Base-by-base conservation (phyloP, 495 filamentous ascomycete genomes). In the Hypoxylon cercidicola region DNA sequence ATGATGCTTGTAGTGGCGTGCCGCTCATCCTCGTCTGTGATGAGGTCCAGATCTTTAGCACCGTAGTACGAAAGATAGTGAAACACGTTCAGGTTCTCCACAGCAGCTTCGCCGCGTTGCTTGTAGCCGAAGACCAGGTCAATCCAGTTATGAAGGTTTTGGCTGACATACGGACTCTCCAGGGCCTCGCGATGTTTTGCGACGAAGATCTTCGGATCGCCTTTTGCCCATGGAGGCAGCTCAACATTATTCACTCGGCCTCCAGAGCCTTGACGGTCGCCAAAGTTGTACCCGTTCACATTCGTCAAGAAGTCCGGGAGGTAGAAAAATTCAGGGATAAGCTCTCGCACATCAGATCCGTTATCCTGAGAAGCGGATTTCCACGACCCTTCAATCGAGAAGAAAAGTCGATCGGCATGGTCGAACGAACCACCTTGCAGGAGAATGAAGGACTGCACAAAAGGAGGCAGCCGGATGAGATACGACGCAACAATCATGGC, bases 401-500 rank as follows among this genome's bases (percentile, higher is more conserved):
- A 96, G 77, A 99, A 99, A 11, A 99, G 82, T 37, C 95, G 86
- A 69, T 98, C 96, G 6, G 95, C 90, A 74, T 99, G 95, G 72
- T 99, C 95, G 72, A 98, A 99, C 20, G 79, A 91, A n/a, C 93
- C 93, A 19, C 96, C 95, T 74, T 99, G 95, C 7, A 98, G 83
- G n/a, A 98, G 81, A n/a, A 98, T 84, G 71, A 93, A 98, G 1
- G 96, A 97, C 68, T 97, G 90, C 51, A 97, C 93, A 73, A 98
- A 99, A 0, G 95, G 95, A 62, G 97, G 94, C 11, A 99, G 80
- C 5, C 95, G 89, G 64, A 98, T 97, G 41, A 99, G 84, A 70
- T 97, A 99, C 0, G 93, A 97, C 25, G 92, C 89, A 20, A 99
- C 95, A 51, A 97, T 98, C 95, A 97, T 99, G 16, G 95, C 96